A percentile compares a stretch with the other conserved stretches of the same genome.
These are phyloP conservation scores for Hyaloscypha finlandica DNA, from an alignment of 495 filamentous ascomycete genomes.

Conservation along the genomic window DNA sequence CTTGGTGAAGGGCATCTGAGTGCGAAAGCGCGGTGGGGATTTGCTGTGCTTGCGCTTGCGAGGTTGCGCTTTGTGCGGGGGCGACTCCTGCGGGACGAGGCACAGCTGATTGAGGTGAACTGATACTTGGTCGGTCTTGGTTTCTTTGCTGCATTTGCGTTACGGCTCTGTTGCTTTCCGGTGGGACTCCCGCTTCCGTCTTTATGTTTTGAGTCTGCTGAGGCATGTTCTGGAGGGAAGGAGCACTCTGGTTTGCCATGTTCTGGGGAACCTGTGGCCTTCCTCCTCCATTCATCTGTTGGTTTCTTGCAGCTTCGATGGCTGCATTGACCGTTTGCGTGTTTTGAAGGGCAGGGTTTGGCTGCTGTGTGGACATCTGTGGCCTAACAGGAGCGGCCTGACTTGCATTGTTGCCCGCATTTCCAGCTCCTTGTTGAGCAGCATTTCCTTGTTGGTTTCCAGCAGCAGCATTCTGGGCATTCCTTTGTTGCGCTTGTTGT, in stretches of 20 bases:
- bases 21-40: constrained; percentile 57
- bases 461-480: constrained; percentile 5
- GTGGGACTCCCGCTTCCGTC: constrained; percentile 22
- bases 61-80: constrained; percentile 34
- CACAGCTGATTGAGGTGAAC: constrained; percentile 36
- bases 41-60: constrained; percentile 45
- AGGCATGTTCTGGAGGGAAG: constrained; percentile 9
- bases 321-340: constrained; percentile 49
- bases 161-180: constrained; percentile 33
- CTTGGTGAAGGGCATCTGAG: constrained; percentile 60
- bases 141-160: constrained; percentile 24
- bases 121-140: constrained; percentile 37
- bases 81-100: constrained; percentile 12
- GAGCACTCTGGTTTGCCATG: constrained; percentile 30
- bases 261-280: constrained; percentile 31
- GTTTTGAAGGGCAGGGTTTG: constrained; percentile 29
- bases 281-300: constrained; percentile 42
- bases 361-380: constrained; percentile 28
- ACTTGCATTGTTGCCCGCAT: constrained; percentile 3
- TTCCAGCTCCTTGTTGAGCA: constrained; percentile 14
- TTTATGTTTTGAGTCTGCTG: constrained; percentile 16
- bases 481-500: constrained; percentile 18
- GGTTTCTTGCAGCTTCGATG: constrained; percentile 54
- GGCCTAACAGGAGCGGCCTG: constrained; percentile 30
- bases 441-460: constrained; percentile 20